Evolutionary conservation across 805 yeast species (phyloP).

Genomic region (Saccharomycopsis capsularis): DNA sequence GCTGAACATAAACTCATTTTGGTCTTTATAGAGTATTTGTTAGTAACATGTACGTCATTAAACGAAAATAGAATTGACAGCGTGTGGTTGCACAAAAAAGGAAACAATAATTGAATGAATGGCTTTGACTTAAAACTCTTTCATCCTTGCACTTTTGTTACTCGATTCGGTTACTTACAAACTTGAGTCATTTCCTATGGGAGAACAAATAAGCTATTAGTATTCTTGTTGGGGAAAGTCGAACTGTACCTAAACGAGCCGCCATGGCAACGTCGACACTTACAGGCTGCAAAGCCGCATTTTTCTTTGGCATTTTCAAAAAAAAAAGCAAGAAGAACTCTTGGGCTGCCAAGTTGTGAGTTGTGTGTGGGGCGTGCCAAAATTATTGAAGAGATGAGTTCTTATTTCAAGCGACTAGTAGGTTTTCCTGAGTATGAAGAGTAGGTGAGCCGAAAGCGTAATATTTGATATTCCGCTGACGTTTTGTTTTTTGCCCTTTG

Average conservation of each 20-base stretch:
- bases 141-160: background rate
- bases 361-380: too few species aligned
- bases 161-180: too few species aligned
- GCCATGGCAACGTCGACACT: too few species aligned
- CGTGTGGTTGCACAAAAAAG: background rate
- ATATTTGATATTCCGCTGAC: too few species aligned
- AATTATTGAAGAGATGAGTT: too few species aligned
- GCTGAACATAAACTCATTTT: slow-evolving; percentile 57
- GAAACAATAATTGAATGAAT: background rate
- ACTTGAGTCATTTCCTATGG: slow-evolving; percentile 36
- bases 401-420: too few species aligned
- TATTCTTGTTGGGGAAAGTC: background rate
- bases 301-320: slow-evolving; percentile 6
- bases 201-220: background rate
- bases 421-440: too few species aligned
- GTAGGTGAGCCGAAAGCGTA: too few species aligned
- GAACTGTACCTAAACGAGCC: too few species aligned
- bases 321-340: too few species aligned
- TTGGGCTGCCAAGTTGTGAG: too few species aligned
- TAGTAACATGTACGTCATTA: background rate
- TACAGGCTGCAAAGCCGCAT: slow-evolving; percentile 3
- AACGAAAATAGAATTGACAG: background rate
- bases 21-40: slow-evolving; percentile 2
- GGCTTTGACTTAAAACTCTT: background rate
- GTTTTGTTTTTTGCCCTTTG: too few species aligned